Percentiles rank a stretch among this genome's conserved stretches.
Evolutionary conservation across 169 alveolate species (phyloP).

Genomic region (Babesia ovata): DNA sequence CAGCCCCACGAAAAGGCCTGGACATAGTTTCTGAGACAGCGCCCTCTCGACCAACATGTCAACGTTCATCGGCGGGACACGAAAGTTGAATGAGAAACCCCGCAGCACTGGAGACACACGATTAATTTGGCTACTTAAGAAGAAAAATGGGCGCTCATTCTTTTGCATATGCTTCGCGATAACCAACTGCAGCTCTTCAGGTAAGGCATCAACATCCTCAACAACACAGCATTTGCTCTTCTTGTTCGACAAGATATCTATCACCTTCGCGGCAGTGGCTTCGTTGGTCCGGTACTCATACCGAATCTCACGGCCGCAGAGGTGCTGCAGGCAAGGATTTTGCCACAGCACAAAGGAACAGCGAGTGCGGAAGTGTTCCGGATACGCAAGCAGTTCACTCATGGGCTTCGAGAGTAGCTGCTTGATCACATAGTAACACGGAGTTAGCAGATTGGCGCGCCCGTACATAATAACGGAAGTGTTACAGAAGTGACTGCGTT

Average conservation of each 20-base stretch:
- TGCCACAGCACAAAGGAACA: conserved; percentile 27
- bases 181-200: conserved; percentile 30
- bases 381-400: conserved; percentile 17
- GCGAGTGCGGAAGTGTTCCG: conserved; percentile 15
- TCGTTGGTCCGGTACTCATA: conserved; percentile 3
- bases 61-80: conserved; percentile 24
- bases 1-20: conserved; percentile 21
- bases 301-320: conserved; percentile 35
- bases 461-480: conserved; percentile 17
- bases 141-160: conserved; percentile 32
- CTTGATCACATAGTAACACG: conserved; percentile 18
- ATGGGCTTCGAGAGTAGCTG: conserved; percentile 12
- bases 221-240: conserved; percentile 51
- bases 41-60: conserved; percentile 23
- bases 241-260: conserved; percentile 38
- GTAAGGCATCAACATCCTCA: conserved; percentile 43
- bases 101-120: conserved; percentile 7
- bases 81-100: conserved; percentile 29
- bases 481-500: conserved; percentile 6
- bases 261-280: conserved; percentile 9
- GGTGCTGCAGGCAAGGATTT: conserved; percentile 45
- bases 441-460: conserved; percentile 4
- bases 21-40: conserved; percentile 14
- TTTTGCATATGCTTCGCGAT: conserved; percentile 27
- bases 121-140: conserved; percentile 5